Evolutionary conservation across 2,329 filamentous ascomycete genomes (phyloP).

Genomic region (Colletotrichum lindemuthianum): DNA sequence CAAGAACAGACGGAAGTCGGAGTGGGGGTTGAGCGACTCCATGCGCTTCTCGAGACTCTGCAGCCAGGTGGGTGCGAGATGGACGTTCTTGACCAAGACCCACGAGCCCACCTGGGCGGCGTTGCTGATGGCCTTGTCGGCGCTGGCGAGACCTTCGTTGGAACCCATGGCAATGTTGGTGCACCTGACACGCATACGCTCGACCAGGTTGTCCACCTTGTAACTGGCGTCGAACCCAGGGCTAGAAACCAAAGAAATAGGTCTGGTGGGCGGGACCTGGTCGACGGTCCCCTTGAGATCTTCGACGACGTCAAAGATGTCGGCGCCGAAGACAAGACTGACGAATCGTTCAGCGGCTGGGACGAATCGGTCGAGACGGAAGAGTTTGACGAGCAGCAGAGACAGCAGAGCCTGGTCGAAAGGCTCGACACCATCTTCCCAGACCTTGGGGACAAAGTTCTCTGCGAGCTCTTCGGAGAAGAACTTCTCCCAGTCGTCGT

Average conservation of each 20-base stretch:
- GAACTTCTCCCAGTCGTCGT: constrained; percentile 82
- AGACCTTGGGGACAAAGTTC: constrained; percentile 80
- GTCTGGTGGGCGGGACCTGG: constrained; percentile 84
- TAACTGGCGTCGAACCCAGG: constrained; percentile 98
- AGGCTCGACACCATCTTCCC: constrained; percentile 71
- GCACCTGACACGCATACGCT: constrained; percentile 82
- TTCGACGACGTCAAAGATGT: constrained; percentile 84
- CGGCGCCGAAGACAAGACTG: constrained; percentile 82
- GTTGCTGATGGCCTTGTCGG: constrained; percentile 94
- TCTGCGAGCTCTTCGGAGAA: constrained; percentile 88
- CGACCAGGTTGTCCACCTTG: constrained; percentile 96
- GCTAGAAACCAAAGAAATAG: constrained; percentile 91
- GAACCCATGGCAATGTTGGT: constrained; percentile 99
- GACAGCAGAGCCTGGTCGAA: constrained; percentile 83
- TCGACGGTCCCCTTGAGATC: constrained; percentile 87
- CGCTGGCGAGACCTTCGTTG: constrained; percentile 89
- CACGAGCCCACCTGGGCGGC: constrained; percentile 92
- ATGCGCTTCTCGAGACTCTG: constrained; percentile 97
- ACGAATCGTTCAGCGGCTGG: constrained; percentile 94
- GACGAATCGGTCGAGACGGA: constrained; percentile 94
- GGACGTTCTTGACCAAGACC: constrained; percentile 99
- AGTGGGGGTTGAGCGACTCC: constrained; percentile 92
- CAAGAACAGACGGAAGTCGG: constrained; percentile 92
- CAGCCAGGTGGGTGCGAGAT: constrained; percentile 94
- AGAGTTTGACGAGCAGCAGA: constrained; percentile 92